A percentile compares a stretch with the other conserved stretches of the same genome.
phyloP scores from a whole-genome alignment of 345 rosid genomes.

The Murraya koenigii region DNA sequence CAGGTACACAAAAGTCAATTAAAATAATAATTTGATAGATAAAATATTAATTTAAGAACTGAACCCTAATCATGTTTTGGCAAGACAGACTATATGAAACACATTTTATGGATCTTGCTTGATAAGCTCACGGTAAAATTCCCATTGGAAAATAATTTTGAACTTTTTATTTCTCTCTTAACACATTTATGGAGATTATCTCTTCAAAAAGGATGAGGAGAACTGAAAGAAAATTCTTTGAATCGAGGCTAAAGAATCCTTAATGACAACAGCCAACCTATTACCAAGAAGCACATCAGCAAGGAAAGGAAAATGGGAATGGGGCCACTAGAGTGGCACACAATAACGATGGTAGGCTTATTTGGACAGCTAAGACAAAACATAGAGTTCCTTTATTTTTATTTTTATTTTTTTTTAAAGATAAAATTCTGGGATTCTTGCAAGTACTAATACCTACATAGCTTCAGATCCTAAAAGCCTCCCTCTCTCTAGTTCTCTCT shows the following conservation, averaged over 20 bases:
- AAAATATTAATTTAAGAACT: conserved; percentile 1
- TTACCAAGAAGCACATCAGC: background rate
- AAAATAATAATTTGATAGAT: background rate
- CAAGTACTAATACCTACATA: background rate
- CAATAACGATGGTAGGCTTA: background rate
- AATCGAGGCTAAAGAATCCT: background rate
- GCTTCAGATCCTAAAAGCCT: background rate
- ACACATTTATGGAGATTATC: background rate
- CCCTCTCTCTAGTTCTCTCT: background rate
- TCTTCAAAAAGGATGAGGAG: background rate
- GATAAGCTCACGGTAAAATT: background rate
- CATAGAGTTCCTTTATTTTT: too few relatives aligned
- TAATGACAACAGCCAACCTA: background rate
- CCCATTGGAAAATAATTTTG: background rate
- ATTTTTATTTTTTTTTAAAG: too few relatives aligned
- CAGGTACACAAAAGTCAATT: background rate
- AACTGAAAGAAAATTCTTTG: background rate
- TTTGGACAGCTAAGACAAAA: background rate
- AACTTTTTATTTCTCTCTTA: background rate
- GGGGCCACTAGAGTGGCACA: background rate
- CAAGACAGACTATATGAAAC: background rate
- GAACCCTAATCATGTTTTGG: background rate
- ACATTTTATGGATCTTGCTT: background rate
- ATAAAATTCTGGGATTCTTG: background rate
- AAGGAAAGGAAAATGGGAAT: background rate